Conservation (phyloP, 768 basidiomycete species). For the Pleurotus eryngii region DNA sequence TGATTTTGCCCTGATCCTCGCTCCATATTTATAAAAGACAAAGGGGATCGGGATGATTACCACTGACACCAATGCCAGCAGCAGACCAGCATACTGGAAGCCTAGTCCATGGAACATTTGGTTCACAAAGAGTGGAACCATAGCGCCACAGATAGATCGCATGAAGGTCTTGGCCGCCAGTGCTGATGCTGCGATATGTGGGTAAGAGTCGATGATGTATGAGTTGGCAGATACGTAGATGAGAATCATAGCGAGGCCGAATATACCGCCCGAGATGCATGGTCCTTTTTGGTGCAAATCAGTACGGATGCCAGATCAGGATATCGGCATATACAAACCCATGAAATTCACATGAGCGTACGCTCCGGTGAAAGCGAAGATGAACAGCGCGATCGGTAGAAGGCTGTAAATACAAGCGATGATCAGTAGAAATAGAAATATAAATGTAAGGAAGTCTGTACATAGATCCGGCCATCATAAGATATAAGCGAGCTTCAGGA, state of each 20-base stretch:
- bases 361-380: conserved; percentile 44
- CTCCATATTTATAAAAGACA: conserved; percentile 38
- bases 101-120: conserved; percentile 41
- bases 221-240: conserved; percentile 42
- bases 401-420: conserved; percentile 17
- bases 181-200: conserved; percentile 39
- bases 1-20: conserved; percentile 29
- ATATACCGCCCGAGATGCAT: conserved; percentile 32
- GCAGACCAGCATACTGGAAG: conserved; percentile 36
- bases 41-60: conserved; percentile 37
- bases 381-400: conserved; percentile 38
- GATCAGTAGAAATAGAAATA: neutral
- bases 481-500: conserved; percentile 41
- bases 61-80: conserved; percentile 30
- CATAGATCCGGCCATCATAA: conserved; percentile 39
- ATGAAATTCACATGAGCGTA: conserved; percentile 37
- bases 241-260: conserved; percentile 40
- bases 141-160: conserved; percentile 32
- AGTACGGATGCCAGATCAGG: neutral
- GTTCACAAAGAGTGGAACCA: conserved; percentile 35
- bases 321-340: conserved; percentile 13
- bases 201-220: conserved; percentile 43
- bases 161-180: conserved; percentile 42
- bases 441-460: conserved; percentile 16
- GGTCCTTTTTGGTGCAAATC: conserved; percentile 16